These are phyloP conservation scores for Arthrobotrys sphaeroides DNA, from an alignment of 2,329 filamentous ascomycete species.

Conservation along the genomic window DNA sequence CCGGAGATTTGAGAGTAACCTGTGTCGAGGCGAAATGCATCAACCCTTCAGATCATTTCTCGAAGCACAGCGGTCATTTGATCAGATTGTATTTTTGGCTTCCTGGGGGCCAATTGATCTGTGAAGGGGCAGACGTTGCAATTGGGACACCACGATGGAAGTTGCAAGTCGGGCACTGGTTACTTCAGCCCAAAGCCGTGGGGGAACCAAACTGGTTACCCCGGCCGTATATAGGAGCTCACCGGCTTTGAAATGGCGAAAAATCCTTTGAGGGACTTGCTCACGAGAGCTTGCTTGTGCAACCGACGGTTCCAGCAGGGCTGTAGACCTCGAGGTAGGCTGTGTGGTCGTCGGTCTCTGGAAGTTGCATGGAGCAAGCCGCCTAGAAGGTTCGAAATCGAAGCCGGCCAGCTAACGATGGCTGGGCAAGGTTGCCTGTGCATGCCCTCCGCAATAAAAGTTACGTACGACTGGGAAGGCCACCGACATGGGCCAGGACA, in stretches of 20 bases:
- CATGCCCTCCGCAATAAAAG: conserved; percentile 13
- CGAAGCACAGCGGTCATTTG: conserved; percentile 16
- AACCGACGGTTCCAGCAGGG: conserved; percentile 36
- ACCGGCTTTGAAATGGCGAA: conserved; percentile 23
- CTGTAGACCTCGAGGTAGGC: conserved; percentile 32
- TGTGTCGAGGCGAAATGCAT: not conserved
- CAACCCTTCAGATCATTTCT: conserved; percentile 10
- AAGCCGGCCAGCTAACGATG: conserved; percentile 1
- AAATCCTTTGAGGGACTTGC: conserved; percentile 42
- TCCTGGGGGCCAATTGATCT: conserved; percentile 8
- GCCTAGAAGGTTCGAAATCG: conserved; percentile 20
- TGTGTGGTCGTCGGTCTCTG: conserved; percentile 4
- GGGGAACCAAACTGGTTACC: conserved; percentile 26
- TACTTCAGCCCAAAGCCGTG: conserved; percentile 28
- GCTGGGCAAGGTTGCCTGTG: conserved; percentile 8
- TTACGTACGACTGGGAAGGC: conserved; percentile 27
- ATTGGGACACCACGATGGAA: conserved; percentile 7
- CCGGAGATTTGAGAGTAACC: conserved; percentile 19
- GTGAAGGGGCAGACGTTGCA: not conserved
- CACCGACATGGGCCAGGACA: conserved; percentile 11
- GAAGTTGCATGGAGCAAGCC: conserved; percentile 1
- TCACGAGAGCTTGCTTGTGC: conserved; percentile 52
- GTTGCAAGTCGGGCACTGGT: too few relatives aligned
- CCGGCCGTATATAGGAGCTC: conserved; percentile 46
- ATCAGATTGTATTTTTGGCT: conserved; percentile 28